A percentile compares a stretch with the other conserved stretches of the same genome.
phyloP scores from a whole-genome alignment of 2,329 filamentous ascomycete species.

The Madurella mycetomatis region DNA sequence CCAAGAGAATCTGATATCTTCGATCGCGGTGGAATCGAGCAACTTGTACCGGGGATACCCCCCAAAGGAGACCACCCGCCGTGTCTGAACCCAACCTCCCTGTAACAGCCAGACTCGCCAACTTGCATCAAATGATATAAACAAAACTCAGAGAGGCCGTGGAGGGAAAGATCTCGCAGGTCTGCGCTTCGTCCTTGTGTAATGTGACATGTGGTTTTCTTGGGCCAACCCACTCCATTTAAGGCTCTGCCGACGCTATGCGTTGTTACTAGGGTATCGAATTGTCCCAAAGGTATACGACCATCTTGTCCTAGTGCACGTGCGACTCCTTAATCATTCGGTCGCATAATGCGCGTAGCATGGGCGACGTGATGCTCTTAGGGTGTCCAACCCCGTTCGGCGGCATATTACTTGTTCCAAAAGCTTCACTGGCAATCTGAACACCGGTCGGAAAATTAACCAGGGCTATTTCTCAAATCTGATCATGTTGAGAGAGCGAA shows the following conservation, averaged over 20 bases:
- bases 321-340: conserved; percentile 14
- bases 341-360: conserved; percentile 5
- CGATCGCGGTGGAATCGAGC: conserved; percentile 22
- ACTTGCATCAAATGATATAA: conserved; percentile 35
- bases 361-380: conserved; percentile 6
- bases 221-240: conserved; percentile 3
- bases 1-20: conserved; percentile 26
- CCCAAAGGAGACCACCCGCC: conserved; percentile 35
- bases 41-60: conserved; percentile 26
- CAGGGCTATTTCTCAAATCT: no score
- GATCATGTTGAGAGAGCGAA: no score
- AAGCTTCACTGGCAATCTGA: not conserved
- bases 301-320: conserved; percentile 22
- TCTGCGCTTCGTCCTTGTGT: conserved; percentile 32
- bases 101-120: conserved; percentile 37
- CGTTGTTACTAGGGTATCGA: conserved; percentile 10
- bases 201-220: conserved; percentile 27
- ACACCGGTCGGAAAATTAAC: no score
- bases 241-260: conserved; percentile 5
- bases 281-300: conserved; percentile 20
- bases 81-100: conserved; percentile 31
- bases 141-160: conserved; percentile 31
- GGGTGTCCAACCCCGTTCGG: conserved; percentile 7
- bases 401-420: conserved; percentile 1
- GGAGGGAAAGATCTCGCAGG: conserved; percentile 33